A percentile compares a stretch with the other conserved stretches of the same genome.
Conservation (phyloP, 163 green algal genomes). For the Scenedesmus sp. region DNA sequence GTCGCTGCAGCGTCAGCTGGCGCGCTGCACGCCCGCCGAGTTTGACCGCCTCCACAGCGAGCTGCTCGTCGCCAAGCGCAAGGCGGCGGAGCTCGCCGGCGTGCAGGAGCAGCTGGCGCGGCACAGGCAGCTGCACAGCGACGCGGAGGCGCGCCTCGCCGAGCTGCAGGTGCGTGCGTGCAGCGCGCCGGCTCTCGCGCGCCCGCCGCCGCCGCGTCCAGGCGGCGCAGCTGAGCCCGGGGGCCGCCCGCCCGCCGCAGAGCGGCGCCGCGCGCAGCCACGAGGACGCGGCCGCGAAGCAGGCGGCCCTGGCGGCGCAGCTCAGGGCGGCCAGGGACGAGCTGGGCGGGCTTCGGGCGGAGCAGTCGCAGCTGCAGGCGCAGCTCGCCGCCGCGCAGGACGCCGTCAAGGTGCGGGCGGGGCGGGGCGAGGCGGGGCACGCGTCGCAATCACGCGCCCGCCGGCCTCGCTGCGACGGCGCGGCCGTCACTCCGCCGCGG, state of each 20-base stretch:
- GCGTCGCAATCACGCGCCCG: too few relatives aligned
- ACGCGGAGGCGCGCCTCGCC: slow-evolving; percentile 54
- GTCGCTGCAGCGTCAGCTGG: slow-evolving; percentile 52
- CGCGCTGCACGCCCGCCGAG: slow-evolving; percentile 57
- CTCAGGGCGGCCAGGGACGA: slow-evolving; percentile 52
- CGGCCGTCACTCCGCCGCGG: not conserved
- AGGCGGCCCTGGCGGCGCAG: slow-evolving; percentile 34
- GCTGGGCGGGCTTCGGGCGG: slow-evolving; percentile 6
- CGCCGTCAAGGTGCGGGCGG: slow-evolving; percentile 66
- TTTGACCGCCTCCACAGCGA: slow-evolving; percentile 64
- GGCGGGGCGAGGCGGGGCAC: too few relatives aligned
- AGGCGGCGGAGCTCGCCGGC: slow-evolving; percentile 48
- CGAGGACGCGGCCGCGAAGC: slow-evolving; percentile 40
- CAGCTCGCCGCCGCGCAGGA: slow-evolving; percentile 58
- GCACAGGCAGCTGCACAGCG: slow-evolving; percentile 50
- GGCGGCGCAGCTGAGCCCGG: too few relatives aligned
- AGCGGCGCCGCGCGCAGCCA: slow-evolving; percentile 7
- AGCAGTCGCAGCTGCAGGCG: slow-evolving; percentile 43
- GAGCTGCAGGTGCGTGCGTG: slow-evolving; percentile 63
- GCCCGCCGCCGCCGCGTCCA: too few relatives aligned
- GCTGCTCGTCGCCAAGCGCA: slow-evolving; percentile 51
- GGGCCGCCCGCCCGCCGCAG: too few relatives aligned
- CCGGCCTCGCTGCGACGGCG: not conserved
- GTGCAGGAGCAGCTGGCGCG: slow-evolving; percentile 49
- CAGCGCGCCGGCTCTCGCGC: too few relatives aligned